Conservation (phyloP, 352 stramenopile species). For the Pythium biforme region DNA sequence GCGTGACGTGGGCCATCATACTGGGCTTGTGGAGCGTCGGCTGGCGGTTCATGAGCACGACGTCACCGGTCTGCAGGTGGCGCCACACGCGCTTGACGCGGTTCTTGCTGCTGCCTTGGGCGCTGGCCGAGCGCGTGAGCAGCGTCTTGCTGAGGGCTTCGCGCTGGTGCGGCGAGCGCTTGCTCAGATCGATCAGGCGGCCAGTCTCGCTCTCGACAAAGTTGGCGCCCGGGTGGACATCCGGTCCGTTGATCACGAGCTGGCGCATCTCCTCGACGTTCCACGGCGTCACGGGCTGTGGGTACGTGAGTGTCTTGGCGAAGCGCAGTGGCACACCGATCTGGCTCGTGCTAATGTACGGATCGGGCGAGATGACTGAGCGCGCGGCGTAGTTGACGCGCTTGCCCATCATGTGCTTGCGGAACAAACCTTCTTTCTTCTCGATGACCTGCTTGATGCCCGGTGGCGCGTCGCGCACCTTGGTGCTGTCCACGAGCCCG, state of each 20-base stretch:
- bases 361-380: constrained; percentile 99
- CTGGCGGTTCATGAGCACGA: constrained; percentile 99
- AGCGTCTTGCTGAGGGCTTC: constrained; percentile 96
- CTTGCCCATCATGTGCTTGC: constrained; percentile 98
- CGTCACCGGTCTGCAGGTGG: constrained; percentile 97
- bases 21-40: constrained; percentile 99
- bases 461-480: constrained; percentile 70
- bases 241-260: constrained; percentile 95
- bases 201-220: constrained; percentile 97
- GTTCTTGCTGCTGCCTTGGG: constrained; percentile 78
- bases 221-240: constrained; percentile 96
- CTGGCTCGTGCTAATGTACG: constrained; percentile 99
- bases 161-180: constrained; percentile 92
- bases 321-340: constrained; percentile 98
- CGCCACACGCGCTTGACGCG: constrained; percentile 96
- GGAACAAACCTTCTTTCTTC: constrained; percentile 99
- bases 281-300: constrained; percentile 96
- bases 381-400: constrained; percentile 99
- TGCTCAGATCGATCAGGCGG: constrained; percentile 93
- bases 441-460: constrained; percentile 99
- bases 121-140: constrained; percentile 85
- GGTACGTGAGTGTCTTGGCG: constrained; percentile 97
- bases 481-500: constrained; percentile 79
- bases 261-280: constrained; percentile 97
- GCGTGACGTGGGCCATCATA: constrained; percentile 99